Evolutionary conservation across 345 rosid genomes (phyloP), one percentile per base, ranked within the genome.

Genomic region (Stellera chamaejasme): DNA sequence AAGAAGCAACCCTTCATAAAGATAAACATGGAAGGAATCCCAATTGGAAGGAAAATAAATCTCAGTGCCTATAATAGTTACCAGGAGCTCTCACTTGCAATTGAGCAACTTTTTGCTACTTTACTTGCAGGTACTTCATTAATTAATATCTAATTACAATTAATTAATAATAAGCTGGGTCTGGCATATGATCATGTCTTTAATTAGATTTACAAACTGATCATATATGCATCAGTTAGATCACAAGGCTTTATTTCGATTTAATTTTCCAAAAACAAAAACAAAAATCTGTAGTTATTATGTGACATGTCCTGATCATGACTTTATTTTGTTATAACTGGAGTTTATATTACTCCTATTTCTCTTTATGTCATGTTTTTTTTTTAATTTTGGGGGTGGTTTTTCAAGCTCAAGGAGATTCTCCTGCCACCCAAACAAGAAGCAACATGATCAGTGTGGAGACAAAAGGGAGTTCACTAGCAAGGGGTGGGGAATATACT

Each of bases 21-120:
- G 84, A 90, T 94, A 66, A 94, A 94, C 54, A 94, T 94, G 99
- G 87, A 90, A 55, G 99, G 97, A 56, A 84, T 94, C 51, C 95
- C 97, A 5, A 94, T 94, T 45, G 99, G 99, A 64, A 89, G 99
- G 70, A 94, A 94, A 79, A 88, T 94, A 0, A 90, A 94, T 62
- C 99, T 94, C 48, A 77, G 63, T 55, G 84, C 90, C 11, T 79
- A 79, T 51, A 75, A 73, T 59, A 85, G 90, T 82, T 94, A 94
- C 61, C 87, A 84, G 19, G 79, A 87, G 62, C 83, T 94, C 45
- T 80, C 96, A 39, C 52, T 78, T 51, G 83, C 97, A 12, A 97
- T 94, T 14, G 97, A 94, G 67, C 75, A 82, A 28, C 95, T 94
- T 70, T 94, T 94, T 61, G 80, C 96, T 67, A 84, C 79, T 67